Conservation (phyloP, 225 moss, liverwort and hornwort species). For the Anthoceros angustus region DNA sequence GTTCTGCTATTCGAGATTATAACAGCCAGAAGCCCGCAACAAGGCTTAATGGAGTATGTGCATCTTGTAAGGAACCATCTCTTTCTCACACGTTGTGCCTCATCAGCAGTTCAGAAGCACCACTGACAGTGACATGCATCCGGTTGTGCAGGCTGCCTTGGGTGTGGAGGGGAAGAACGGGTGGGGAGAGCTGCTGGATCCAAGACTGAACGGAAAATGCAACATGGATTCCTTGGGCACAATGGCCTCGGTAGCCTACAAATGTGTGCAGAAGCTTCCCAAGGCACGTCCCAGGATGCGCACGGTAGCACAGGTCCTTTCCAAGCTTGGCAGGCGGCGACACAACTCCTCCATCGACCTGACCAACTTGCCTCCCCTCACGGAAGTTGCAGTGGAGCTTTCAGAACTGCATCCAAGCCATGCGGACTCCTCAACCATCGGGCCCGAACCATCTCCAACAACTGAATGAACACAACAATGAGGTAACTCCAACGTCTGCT, state of each 20-base stretch:
- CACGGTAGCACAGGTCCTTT: constrained; percentile 29
- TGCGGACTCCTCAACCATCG: neutral
- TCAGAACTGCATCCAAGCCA: neutral
- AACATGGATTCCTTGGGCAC: constrained; percentile 69
- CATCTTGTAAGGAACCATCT: constrained; percentile 45
- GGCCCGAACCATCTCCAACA: neutral
- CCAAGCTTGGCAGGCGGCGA: constrained; percentile 26
- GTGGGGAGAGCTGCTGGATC: constrained; percentile 87
- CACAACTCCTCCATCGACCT: neutral
- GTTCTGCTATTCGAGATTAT: constrained; percentile 93
- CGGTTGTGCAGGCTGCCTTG: constrained; percentile 52
- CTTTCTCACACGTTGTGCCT: neutral
- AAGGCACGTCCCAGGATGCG: constrained; percentile 37
- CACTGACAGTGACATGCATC: neutral
- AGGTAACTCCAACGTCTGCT: neutral
- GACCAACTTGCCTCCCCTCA: neutral
- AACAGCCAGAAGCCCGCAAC: constrained; percentile 85
- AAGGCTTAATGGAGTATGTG: constrained; percentile 97
- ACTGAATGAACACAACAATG: too few relatives aligned
- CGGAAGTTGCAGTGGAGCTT: neutral
- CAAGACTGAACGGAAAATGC: constrained; percentile 58
- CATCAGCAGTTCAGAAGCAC: neutral
- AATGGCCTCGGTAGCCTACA: constrained; percentile 85
- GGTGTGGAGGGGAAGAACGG: constrained; percentile 87
- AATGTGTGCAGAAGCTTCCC: constrained; percentile 45